Base-by-base conservation (phyloP, 768 basidiomycete species). In the Xerocomellus amylosporus region DNA sequence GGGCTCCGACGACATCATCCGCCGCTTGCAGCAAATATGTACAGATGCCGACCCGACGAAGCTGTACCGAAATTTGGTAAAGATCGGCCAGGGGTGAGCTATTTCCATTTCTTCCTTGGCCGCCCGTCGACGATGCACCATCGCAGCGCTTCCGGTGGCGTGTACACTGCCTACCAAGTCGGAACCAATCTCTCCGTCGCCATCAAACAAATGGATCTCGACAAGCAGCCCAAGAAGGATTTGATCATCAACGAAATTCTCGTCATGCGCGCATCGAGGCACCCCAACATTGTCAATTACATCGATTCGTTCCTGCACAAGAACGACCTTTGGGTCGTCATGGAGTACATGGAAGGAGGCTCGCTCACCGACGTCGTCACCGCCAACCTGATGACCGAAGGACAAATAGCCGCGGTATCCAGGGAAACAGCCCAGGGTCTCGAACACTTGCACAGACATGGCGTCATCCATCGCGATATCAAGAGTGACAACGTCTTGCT, bases 161-260 rank as follows among this genome's bases (percentile, higher is more conserved):
- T 98, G 2, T 99, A 97, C 74, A 98, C 95, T 13, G 96, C 96
- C 15, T 97, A 97, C 68, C 95, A 98, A 76, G 90, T 96, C 58
- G 94, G 95, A 39, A 93, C 91, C 30, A 96, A 97, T 72, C 64
- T 91, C 31, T 89, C 85, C 12, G 97, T 98, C 33, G 97, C 97
- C 39, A 99, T 99, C 82, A 99, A 99, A 74, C 96, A 98, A 74
- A 99, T 98, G 97, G 97, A 99, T 78, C 81, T 99, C 30, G 95
- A 98, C 73, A 97, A 98, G 76, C 97, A 98, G 66, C 97, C 97
- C 39, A 98, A 98, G 81, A 98, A 98, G 74, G 96, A 98, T 68
- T 80, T 99, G 46, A 98, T 99, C 77, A 98, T 99, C 77, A 98
- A 99, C 73, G 97, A 99, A 74, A 98, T 98, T 61, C 84, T 99